A percentile compares a stretch with the other conserved stretches of the same genome.
phyloP scores from a whole-genome alignment of 257 asterid genomes.

The Cordia subcordata region DNA sequence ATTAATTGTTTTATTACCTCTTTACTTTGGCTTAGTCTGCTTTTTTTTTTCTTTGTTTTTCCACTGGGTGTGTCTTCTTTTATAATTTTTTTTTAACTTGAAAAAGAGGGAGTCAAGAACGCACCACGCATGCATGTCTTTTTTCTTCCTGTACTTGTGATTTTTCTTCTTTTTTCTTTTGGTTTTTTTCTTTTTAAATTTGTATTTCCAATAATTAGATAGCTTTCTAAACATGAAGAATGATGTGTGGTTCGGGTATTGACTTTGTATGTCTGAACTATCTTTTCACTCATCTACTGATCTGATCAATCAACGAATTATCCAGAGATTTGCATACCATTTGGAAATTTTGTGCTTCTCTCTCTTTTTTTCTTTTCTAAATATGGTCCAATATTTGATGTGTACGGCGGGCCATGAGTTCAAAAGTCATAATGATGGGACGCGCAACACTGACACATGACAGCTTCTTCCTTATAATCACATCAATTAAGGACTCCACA shows the following conservation, averaged over 20 bases:
- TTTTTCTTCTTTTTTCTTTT: background rate
- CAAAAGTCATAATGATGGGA: constrained; percentile 49
- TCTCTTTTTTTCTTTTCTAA: constrained; percentile 3
- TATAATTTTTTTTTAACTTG: no score
- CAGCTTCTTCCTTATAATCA: constrained; percentile 21
- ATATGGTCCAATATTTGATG: constrained; percentile 49
- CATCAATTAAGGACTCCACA: background rate
- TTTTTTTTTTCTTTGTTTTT: background rate
- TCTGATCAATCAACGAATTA: no score
- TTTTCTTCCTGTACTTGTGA: background rate
- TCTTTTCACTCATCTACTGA: constrained; percentile 10
- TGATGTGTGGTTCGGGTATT: constrained; percentile 96
- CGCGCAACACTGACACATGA: constrained; percentile 42
- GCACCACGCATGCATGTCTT: constrained; percentile 38
- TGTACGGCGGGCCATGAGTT: constrained; percentile 38
- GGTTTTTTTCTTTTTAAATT: background rate
- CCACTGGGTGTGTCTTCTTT: no score
- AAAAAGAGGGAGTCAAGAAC: constrained; percentile 58
- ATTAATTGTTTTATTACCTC: background rate
- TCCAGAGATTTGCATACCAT: constrained; percentile 1
- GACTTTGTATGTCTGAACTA: constrained; percentile 58
- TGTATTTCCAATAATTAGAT: background rate
- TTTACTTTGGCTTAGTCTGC: background rate
- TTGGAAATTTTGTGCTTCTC: background rate
- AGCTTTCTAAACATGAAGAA: constrained; percentile 19